phyloP scores from a whole-genome alignment of 768 basidiomycete species.

The Suillus subalutaceus region DNA sequence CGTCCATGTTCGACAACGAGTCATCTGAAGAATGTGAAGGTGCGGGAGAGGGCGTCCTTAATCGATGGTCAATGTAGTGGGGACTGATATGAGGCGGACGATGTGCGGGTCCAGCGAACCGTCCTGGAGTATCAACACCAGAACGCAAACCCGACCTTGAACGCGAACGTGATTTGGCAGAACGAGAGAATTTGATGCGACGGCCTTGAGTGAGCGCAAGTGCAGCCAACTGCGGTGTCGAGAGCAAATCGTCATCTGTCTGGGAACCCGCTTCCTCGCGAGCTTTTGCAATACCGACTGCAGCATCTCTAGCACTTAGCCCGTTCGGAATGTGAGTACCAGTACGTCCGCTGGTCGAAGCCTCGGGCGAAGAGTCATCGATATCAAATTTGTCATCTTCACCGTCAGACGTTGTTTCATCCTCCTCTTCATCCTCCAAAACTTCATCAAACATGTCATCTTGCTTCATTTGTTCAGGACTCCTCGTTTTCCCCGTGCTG shows the following conservation, averaged over 20 bases:
- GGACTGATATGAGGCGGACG: constrained; percentile 42
- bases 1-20: constrained; percentile 36
- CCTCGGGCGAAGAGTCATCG: constrained; percentile 79
- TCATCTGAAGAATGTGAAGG: constrained; percentile 44
- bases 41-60: constrained; percentile 32
- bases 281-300: constrained; percentile 32
- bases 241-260: constrained; percentile 32
- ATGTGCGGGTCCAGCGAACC: constrained; percentile 55
- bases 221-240: constrained; percentile 34
- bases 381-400: constrained; percentile 90
- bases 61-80: constrained; percentile 14
- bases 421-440: constrained; percentile 50
- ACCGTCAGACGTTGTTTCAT: constrained; percentile 55
- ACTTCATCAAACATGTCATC: constrained; percentile 34
- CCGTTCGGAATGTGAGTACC: constrained; percentile 16
- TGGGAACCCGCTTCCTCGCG: constrained; percentile 25
- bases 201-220: constrained; percentile 35
- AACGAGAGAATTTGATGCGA: constrained; percentile 29
- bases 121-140: constrained; percentile 66
- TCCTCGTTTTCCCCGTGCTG: constrained; percentile 22
- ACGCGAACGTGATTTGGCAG: constrained; percentile 35
- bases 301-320: constrained; percentile 18
- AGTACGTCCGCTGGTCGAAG: constrained; percentile 23
- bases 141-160: constrained; percentile 46
- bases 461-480: constrained; percentile 14